Base-by-base conservation (phyloP, 768 basidiomycete genomes). In the Imleria badia region DNA sequence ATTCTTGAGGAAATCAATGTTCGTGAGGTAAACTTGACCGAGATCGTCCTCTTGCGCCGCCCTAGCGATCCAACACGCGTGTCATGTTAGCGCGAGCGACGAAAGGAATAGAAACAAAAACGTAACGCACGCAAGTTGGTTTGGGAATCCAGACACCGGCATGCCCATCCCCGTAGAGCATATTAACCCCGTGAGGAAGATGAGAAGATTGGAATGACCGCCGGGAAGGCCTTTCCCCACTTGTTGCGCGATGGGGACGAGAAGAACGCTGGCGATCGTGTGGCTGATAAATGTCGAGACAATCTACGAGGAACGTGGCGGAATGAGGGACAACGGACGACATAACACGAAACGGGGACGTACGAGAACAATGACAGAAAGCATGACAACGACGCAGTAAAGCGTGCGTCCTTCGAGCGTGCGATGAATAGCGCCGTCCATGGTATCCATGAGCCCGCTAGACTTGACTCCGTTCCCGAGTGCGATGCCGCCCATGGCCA, bases 71-170 rank as follows among this genome's bases (percentile, higher is more conserved):
- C 42, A 36, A 40, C 12, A 12, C 5, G 15, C 3, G 6, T 14
- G 3, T 45, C 22, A 12, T 35, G 22, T 51, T 3, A 55, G 36
- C 12, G n/a, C 17, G 15, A 35, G 13, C 12, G 1, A 22, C 15
- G 3, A 29, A 43, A 19, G 15, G 11, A 36, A 38, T 12, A 9
- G 1, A 22, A 33, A 26, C 13, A 19, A 15, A 10, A 34, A 34
- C 14, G 14, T 10, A 35, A 57, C 89, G 63, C 72, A 95, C 94
- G 94, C 93, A 45, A 93, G 94, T 74, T 97, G 93, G 71, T 98
- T 97, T 0, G 96, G 96, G 78, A 98, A 99, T n/a, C 97, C 97
- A 57, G 92, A 94, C 36, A 98, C 94, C 3, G 96, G 95, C 82
- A 98, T 91, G 12, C 93, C 96, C 97, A 99, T 99, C 2, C 96